Percentiles rank a stretch among this genome's conserved stretches.
These are phyloP conservation scores for Spiraea crenata DNA, from an alignment of 331 rosid species.

Conservation along the genomic window DNA sequence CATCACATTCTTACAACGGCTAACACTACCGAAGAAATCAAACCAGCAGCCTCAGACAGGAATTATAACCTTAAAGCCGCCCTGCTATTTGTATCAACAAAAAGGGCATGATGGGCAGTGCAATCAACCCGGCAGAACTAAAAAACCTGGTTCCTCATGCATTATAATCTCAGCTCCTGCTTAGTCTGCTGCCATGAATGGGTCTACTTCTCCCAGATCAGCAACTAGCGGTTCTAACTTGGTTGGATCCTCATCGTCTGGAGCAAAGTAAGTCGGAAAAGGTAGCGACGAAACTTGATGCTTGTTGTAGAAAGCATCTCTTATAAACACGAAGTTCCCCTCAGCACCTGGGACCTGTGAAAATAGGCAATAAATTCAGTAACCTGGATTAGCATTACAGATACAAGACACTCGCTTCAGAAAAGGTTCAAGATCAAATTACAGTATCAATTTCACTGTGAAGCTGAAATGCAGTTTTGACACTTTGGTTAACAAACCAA, in stretches of 20 bases:
- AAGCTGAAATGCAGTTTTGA: background rate
- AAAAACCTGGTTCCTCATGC: background rate
- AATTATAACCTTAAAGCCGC: conserved; percentile 13
- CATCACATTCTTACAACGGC: background rate
- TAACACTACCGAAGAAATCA: background rate
- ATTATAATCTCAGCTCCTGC: background rate
- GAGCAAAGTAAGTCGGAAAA: conserved; percentile 76
- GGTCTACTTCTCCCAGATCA: conserved; percentile 88
- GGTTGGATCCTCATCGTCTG: conserved; percentile 61
- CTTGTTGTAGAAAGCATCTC: conserved; percentile 76
- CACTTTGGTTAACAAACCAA: background rate
- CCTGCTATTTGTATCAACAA: conserved; percentile 2
- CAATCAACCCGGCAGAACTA: conserved; percentile 6
- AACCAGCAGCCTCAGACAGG: background rate
- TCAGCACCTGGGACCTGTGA: conserved; percentile 91
- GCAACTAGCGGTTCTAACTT: conserved; percentile 70
- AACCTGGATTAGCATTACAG: background rate
- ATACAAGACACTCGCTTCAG: background rate
- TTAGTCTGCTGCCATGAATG: conserved; percentile 80
- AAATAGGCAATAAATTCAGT: conserved; percentile 9
- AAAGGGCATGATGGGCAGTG: background rate
- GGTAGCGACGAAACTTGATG: conserved; percentile 71
- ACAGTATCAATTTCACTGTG: background rate
- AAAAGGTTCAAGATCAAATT: background rate
- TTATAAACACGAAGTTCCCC: conserved; percentile 89